A percentile compares a stretch with the other conserved stretches of the same genome.
Conservation (phyloP, 2,329 filamentous ascomycete species). For the Colletotrichum tofieldiae region DNA sequence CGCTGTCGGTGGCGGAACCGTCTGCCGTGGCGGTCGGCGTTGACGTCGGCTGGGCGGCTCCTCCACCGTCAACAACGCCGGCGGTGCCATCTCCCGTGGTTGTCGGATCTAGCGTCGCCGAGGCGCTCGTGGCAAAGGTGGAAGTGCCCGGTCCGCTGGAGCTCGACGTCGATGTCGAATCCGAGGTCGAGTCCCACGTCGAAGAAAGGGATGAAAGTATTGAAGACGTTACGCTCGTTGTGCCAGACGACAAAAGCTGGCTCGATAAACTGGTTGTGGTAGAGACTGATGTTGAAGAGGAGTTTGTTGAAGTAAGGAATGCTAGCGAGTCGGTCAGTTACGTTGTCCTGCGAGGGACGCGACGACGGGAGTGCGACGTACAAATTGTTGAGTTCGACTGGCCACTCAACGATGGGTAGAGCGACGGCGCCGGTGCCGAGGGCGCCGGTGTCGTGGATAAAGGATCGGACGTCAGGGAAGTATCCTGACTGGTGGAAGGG, state of each 20-base stretch:
- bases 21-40: conserved; percentile 46
- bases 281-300: conserved; percentile 42
- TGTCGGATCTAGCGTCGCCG: conserved; percentile 12
- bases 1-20: conserved; percentile 14
- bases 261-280: conserved; percentile 36
- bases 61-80: conserved; percentile 23
- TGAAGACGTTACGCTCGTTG: conserved; percentile 33
- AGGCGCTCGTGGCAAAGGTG: conserved; percentile 35
- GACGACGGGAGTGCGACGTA: conserved; percentile 34
- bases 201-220: conserved; percentile 34
- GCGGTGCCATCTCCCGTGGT: conserved; percentile 21
- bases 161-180: conserved; percentile 11
- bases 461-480: conserved; percentile 52
- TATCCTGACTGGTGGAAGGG: conserved; percentile 38
- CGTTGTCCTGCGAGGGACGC: neutral
- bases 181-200: conserved; percentile 9
- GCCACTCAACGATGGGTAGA: conserved; percentile 40
- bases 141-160: conserved; percentile 14
- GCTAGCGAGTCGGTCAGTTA: conserved; percentile 28
- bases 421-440: conserved; percentile 34
- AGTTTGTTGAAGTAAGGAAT: conserved; percentile 41
- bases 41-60: conserved; percentile 13
- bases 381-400: conserved; percentile 47
- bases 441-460: conserved; percentile 44
- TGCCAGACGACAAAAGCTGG: conserved; percentile 35